Base-by-base conservation (phyloP, 805 yeast species). In the Saturnispora diversa region DNA sequence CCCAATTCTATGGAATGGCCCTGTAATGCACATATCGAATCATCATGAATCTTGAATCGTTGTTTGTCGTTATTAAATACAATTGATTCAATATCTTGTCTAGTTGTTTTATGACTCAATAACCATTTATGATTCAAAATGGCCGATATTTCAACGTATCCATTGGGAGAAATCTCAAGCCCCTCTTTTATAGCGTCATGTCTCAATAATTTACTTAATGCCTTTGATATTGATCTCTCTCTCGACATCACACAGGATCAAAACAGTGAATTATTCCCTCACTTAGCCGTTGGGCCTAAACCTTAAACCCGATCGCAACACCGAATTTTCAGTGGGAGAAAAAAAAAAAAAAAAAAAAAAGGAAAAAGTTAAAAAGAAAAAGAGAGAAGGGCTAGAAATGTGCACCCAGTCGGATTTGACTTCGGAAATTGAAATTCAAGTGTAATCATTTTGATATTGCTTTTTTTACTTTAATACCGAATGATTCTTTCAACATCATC, bases 21-120 rank as follows among this genome's bases (percentile, higher is more conserved):
- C 59, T 92, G 98, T 39, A 80, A 80, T 3, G 98, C 97, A 55
- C 97, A 75, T n/a, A 90, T 74, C 9, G 38, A 52, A 10, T 55
- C 60, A 4, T 50, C 62, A 56, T 60, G 8, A 50, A 50, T 5
- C 26, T 70, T 68, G 59, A 79, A 90, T 40, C 98, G 59, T 50
- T 79, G 69, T 60, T 90, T 90, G 40, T 70, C 77, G 51, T 88
- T 84, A 6, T 57, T 64, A 0, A 58, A 66, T 1, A 87, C 95
- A 1, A 86, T 69, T 15, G 74, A 52, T 31, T 64, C 51, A 3
- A 92, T 54, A 43, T 83, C 92, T 12, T 70, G 74, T 2, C 62
- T 37, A 0, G 84, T 73, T 10, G 80, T 65, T 27, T 69, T 65
- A 40, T 69, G 62, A 9, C 78, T 66, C 52, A 77, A 80, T 39